Conservation (phyloP, 2,329 filamentous ascomycete species). For the Didymella pinodella region DNA sequence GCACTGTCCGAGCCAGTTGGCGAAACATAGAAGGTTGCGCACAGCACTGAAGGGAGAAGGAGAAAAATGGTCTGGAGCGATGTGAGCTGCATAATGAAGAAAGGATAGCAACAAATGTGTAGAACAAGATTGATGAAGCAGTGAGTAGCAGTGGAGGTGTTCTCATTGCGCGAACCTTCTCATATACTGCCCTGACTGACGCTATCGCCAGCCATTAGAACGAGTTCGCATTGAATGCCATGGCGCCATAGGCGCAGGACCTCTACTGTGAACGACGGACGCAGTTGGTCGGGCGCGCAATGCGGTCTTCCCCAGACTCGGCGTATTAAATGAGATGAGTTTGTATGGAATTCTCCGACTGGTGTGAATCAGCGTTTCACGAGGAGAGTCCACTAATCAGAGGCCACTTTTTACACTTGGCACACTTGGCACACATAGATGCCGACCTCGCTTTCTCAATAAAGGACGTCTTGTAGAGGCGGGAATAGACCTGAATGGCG, state of each 20-base stretch:
- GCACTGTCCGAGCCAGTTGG: slow-evolving; percentile 52
- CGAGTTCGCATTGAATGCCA: not conserved
- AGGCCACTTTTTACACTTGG: slow-evolving; percentile 10
- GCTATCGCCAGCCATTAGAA: not conserved
- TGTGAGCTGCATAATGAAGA: slow-evolving; percentile 22
- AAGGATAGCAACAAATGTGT: not conserved
- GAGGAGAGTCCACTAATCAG: slow-evolving; percentile 13
- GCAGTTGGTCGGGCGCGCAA: slow-evolving; percentile 10
- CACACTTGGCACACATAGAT: slow-evolving; percentile 16
- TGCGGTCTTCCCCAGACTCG: slow-evolving; percentile 1
- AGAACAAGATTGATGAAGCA: not conserved
- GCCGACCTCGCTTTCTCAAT: slow-evolving; percentile 5
- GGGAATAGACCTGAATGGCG: not conserved
- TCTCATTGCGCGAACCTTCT: slow-evolving; percentile 41
- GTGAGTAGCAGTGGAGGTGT: not conserved
- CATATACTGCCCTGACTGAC: not conserved
- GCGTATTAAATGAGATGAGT: slow-evolving; percentile 13
- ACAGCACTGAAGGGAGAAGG: slow-evolving; percentile 22
- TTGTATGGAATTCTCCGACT: slow-evolving; percentile 9
- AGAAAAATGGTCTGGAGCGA: slow-evolving; percentile 22
- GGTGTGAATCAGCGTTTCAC: slow-evolving; percentile 10
- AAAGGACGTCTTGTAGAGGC: slow-evolving; percentile 3
- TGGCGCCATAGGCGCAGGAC: not conserved
- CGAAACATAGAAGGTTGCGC: slow-evolving; percentile 57
- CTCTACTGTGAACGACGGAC: slow-evolving; percentile 17